phyloP scores from a whole-genome alignment of 495 filamentous ascomycete genomes.

The Darksidea phi region DNA sequence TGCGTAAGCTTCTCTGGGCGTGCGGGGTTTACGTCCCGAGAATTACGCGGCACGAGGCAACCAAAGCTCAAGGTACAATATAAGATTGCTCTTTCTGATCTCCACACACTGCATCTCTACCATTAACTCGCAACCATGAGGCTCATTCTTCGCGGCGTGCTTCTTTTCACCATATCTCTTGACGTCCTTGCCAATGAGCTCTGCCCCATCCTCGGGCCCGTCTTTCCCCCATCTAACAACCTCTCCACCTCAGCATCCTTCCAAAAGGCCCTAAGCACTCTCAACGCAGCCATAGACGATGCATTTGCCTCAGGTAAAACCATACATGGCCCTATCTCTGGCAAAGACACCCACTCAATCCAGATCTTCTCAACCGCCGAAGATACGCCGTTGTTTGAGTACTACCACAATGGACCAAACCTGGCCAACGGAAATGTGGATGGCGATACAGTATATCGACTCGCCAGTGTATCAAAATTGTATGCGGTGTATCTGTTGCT shows the following conservation, averaged over 20 bases:
- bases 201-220: slow-evolving; percentile 8
- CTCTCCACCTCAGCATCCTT: not conserved
- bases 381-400: slow-evolving; percentile 34
- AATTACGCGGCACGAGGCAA: too few species aligned
- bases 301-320: slow-evolving; percentile 6
- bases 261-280: not conserved
- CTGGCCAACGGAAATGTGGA: slow-evolving; percentile 40
- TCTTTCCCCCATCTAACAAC: slow-evolving; percentile 4
- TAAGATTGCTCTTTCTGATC: too few species aligned
- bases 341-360: slow-evolving; percentile 1
- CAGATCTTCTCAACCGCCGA: slow-evolving; percentile 20
- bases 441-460: slow-evolving; percentile 48
- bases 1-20: too few species aligned
- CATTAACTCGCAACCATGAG: too few species aligned
- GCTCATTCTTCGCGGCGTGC: too few species aligned
- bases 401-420: slow-evolving; percentile 28
- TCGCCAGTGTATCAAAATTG: slow-evolving; percentile 54
- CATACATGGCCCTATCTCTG: not conserved
- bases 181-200: too few species aligned
- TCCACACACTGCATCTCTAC: too few species aligned
- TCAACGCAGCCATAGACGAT: not conserved
- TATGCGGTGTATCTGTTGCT: slow-evolving; percentile 52
- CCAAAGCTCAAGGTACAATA: too few species aligned
- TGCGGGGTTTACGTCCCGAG: too few species aligned
- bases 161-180: too few species aligned